Percentiles rank a stretch among this genome's conserved stretches.
These are phyloP conservation scores for Penicillium taxi DNA, from an alignment of 495 filamentous ascomycete species.

Conservation along the genomic window DNA sequence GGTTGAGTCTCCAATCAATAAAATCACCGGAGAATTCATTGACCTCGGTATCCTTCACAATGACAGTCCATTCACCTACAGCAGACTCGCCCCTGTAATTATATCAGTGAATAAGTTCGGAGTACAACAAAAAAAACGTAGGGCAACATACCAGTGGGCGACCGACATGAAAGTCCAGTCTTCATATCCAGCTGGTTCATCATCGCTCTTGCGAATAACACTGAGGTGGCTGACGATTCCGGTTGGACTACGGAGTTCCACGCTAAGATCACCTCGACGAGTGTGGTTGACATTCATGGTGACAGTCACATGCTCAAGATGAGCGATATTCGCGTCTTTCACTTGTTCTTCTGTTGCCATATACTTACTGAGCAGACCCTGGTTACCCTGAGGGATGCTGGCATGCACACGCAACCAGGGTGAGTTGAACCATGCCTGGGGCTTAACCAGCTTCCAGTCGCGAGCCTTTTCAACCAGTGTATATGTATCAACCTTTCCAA, in stretches of 20 bases:
- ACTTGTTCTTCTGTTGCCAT: conserved; percentile 70
- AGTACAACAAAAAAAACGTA: background rate
- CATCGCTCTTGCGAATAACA: conserved; percentile 59
- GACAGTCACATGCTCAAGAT: conserved; percentile 88
- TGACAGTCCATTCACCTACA: conserved; percentile 78
- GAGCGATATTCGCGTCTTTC: conserved; percentile 70
- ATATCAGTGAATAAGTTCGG: conserved; percentile 7
- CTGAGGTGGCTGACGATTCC: conserved; percentile 80
- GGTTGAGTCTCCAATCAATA: conserved; percentile 84
- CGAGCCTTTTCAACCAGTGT: conserved; percentile 80
- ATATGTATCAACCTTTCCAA: conserved; percentile 87
- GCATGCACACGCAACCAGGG: conserved; percentile 89
- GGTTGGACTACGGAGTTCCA: conserved; percentile 79
- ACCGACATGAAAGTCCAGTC: conserved; percentile 99
- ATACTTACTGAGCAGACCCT: conserved; percentile 70
- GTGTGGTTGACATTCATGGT: conserved; percentile 93
- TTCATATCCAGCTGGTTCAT: conserved; percentile 60
- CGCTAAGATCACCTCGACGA: conserved; percentile 82
- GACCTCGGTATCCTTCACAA: conserved; percentile 76
- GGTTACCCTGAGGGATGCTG: conserved; percentile 74
- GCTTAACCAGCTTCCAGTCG: conserved; percentile 80
- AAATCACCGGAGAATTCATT: conserved; percentile 74
- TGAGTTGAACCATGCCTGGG: conserved; percentile 91
- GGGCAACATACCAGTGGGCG: conserved; percentile 71
- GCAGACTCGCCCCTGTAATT: conserved; percentile 73